Conservation (phyloP, 305 asterid species). For the Rubia tinctorum region DNA sequence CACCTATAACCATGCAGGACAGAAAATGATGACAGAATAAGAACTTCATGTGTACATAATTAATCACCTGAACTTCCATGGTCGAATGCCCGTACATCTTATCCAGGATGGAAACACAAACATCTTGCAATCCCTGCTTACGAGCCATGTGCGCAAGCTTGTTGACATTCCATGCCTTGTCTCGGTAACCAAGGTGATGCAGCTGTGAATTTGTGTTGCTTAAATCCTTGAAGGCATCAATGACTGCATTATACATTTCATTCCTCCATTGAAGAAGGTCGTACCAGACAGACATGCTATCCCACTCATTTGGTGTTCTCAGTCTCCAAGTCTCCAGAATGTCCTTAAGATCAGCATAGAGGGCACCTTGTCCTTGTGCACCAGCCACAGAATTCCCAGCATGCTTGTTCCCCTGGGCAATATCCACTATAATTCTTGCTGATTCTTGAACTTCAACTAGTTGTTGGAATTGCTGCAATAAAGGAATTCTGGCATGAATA, state of each 20-base stretch:
- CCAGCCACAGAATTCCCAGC: slow-evolving; percentile 81
- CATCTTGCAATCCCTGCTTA: slow-evolving; percentile 94
- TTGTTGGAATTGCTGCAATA: slow-evolving; percentile 98
- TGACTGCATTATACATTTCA: slow-evolving; percentile 95
- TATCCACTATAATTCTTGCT: slow-evolving; percentile 84
- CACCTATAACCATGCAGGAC: neutral
- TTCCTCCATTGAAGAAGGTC: slow-evolving; percentile 99
- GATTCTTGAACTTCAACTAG: slow-evolving; percentile 99
- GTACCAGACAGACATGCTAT: slow-evolving; percentile 96
- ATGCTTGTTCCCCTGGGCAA: slow-evolving; percentile 86
- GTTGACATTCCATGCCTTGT: slow-evolving; percentile 99
- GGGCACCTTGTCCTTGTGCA: slow-evolving; percentile 80
- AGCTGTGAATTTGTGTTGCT: slow-evolving; percentile 79
- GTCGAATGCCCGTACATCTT: slow-evolving; percentile 99
- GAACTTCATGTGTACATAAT: slow-evolving; percentile 5
- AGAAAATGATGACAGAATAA: neutral
- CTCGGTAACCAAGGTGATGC: slow-evolving; percentile 99
- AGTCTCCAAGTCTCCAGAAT: slow-evolving; percentile 99
- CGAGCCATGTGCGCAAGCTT: slow-evolving; percentile 98
- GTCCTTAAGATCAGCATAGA: slow-evolving; percentile 96
- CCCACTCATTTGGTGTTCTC: slow-evolving; percentile 99
- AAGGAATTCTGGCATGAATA: slow-evolving; percentile 89
- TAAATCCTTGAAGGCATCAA: slow-evolving; percentile 94
- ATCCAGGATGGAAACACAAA: slow-evolving; percentile 89
- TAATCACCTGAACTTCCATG: slow-evolving; percentile 95